These are phyloP conservation scores for Monosporozyma aerobia DNA, from an alignment of 805 yeast species.

Conservation along the genomic window DNA sequence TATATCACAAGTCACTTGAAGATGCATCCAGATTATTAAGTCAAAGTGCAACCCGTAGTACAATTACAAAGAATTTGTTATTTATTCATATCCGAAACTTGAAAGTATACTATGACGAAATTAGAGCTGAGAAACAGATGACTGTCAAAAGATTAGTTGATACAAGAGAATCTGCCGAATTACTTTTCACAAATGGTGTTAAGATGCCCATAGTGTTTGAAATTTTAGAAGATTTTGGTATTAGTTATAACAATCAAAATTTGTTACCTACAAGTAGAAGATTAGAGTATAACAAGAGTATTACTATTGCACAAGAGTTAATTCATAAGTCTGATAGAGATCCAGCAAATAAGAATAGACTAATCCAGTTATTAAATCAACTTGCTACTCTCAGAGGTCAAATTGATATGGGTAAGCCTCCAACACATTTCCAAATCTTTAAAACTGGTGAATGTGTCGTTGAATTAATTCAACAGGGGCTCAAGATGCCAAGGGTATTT, in stretches of 20 bases:
- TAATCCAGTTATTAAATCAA: slow-evolving; percentile 11
- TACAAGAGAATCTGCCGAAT: slow-evolving; percentile 19
- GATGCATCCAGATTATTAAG: slow-evolving; percentile 15
- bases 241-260: slow-evolving; percentile 9
- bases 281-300: slow-evolving; percentile 21
- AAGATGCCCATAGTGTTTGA: slow-evolving; percentile 25
- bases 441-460: slow-evolving; percentile 16
- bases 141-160: not conserved
- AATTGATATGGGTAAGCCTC: slow-evolving; percentile 23
- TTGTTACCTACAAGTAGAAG: slow-evolving; percentile 17
- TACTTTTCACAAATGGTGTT: slow-evolving; percentile 20
- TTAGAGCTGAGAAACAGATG: not conserved
- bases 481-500: slow-evolving; percentile 25
- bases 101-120: slow-evolving; percentile 8
- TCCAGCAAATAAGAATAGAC: slow-evolving; percentile 11
- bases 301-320: slow-evolving; percentile 21
- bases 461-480: slow-evolving; percentile 19
- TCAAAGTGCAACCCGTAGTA: slow-evolving; percentile 15
- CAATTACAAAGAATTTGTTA: slow-evolving; percentile 11
- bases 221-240: slow-evolving; percentile 22
- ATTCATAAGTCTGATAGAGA: slow-evolving; percentile 17
- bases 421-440: slow-evolving; percentile 10
- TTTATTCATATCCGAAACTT: slow-evolving; percentile 12
- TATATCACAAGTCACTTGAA: slow-evolving; percentile 14
- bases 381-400: slow-evolving; percentile 17